Percentiles rank a stretch among this genome's conserved stretches.
These are phyloP conservation scores for Salvia miltiorrhiza DNA, from an alignment of 257 asterid genomes.

Conservation along the genomic window DNA sequence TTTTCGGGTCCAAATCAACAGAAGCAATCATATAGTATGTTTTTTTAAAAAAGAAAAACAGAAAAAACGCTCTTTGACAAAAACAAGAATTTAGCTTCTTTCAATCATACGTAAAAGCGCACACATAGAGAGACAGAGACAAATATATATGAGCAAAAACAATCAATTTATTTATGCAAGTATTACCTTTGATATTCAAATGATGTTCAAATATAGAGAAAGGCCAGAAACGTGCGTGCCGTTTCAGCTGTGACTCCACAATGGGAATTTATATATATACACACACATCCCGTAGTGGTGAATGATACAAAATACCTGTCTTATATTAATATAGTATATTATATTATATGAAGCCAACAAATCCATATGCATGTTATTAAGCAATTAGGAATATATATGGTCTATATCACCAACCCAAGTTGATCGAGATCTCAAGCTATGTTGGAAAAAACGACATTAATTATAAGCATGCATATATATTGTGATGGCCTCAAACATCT, in stretches of 20 bases:
- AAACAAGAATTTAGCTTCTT: not conserved
- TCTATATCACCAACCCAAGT: too few relatives aligned
- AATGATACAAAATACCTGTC: conserved; percentile 3
- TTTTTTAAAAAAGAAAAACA: not conserved
- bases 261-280: not conserved
- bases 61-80: not conserved
- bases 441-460: too few relatives aligned
- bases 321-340: not conserved
- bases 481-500: too few relatives aligned
- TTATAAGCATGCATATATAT: too few relatives aligned
- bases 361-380: not conserved
- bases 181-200: conserved; percentile 23
- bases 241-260: conserved; percentile 33
- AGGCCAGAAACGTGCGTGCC: conserved; percentile 21
- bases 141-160: not conserved
- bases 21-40: not conserved
- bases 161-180: not conserved
- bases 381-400: conserved; percentile 13
- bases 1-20: not conserved
- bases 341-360: not conserved
- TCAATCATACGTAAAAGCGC: not conserved
- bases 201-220: conserved; percentile 33
- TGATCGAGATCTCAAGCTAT: too few relatives aligned
- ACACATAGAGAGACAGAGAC: not conserved
- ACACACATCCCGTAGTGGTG: not conserved